Evolutionary conservation across 345 rosid species (phyloP).

Genomic region (Gossypium australe): DNA sequence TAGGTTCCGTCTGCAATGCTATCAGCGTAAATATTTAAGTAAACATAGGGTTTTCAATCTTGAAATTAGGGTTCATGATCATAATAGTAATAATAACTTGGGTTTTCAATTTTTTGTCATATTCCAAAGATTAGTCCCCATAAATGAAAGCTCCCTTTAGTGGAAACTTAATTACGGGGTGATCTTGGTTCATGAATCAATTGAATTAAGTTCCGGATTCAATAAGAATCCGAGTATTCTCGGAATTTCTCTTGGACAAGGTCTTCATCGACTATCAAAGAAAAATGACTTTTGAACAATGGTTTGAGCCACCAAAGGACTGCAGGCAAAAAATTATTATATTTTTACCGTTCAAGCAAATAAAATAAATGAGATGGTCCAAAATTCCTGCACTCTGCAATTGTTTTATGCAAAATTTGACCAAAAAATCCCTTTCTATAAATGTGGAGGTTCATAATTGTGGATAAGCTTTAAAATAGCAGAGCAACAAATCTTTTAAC

Average conservation of each 20-base stretch:
- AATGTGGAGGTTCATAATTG: background rate
- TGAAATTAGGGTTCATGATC: background rate
- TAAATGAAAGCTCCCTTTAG: background rate
- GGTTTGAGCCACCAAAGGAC: background rate
- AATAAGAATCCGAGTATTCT: too few relatives aligned
- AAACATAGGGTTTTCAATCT: background rate
- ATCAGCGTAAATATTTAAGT: background rate
- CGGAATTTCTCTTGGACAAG: too few relatives aligned
- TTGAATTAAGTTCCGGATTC: too few relatives aligned
- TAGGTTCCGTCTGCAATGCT: background rate
- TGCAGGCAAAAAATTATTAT: background rate
- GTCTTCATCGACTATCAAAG: background rate
- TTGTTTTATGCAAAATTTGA: background rate
- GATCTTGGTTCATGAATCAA: too few relatives aligned
- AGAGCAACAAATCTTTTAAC: too few relatives aligned
- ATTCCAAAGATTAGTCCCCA: background rate
- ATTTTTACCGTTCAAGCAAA: background rate
- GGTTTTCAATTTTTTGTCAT: background rate
- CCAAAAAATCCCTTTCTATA: background rate
- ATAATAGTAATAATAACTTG: background rate
- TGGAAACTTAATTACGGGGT: background rate
- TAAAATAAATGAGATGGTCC: background rate
- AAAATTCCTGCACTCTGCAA: background rate
- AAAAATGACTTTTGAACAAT: background rate
- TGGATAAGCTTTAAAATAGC: background rate